These are phyloP conservation scores for Tetraselmis chui DNA, from an alignment of 139 green algal genomes.

Conservation along the genomic window DNA sequence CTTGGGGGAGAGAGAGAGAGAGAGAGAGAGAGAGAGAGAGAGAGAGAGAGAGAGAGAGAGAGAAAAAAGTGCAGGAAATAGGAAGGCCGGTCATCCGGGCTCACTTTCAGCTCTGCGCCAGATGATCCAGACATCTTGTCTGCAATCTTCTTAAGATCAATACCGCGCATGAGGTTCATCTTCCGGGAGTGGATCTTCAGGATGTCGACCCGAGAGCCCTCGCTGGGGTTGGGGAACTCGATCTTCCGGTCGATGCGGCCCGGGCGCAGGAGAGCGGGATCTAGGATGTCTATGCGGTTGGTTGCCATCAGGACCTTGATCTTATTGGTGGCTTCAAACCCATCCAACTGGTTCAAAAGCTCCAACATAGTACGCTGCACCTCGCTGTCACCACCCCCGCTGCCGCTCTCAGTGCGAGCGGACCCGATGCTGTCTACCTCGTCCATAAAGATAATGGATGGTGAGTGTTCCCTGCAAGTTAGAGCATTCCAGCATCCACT, in stretches of 20 bases:
- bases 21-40: no score
- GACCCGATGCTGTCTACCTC: conserved; percentile 98
- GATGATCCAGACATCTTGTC: conserved; percentile 85
- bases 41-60: no score
- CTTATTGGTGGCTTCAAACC: conserved; percentile 97
- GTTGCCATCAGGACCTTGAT: conserved; percentile 99
- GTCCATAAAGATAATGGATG: conserved; percentile 97
- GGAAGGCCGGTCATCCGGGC: no score
- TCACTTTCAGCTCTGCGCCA: conserved; percentile 91
- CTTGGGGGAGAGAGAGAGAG: no score
- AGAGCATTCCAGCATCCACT: no score
- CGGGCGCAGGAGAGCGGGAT: conserved; percentile 92
- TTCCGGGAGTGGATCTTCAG: conserved; percentile 88
- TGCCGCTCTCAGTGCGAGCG: conserved; percentile 76
- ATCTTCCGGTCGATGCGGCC: conserved; percentile 99
- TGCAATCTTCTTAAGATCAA: conserved; percentile 81
- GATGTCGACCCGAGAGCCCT: conserved; percentile 87
- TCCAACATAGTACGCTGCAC: conserved; percentile 99
- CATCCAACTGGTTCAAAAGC: conserved; percentile 99
- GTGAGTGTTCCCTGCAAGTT: conserved; percentile 78
- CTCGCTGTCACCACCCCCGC: conserved; percentile 88
- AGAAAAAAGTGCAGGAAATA: no score
- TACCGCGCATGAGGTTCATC: conserved; percentile 91
- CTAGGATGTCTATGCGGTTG: conserved; percentile 98
- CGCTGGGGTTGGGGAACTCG: conserved; percentile 97